Percentiles rank a stretch among this genome's conserved stretches.
Evolutionary conservation across 139 green algal species (phyloP).

Genomic region (Tetraselmis chui): DNA sequence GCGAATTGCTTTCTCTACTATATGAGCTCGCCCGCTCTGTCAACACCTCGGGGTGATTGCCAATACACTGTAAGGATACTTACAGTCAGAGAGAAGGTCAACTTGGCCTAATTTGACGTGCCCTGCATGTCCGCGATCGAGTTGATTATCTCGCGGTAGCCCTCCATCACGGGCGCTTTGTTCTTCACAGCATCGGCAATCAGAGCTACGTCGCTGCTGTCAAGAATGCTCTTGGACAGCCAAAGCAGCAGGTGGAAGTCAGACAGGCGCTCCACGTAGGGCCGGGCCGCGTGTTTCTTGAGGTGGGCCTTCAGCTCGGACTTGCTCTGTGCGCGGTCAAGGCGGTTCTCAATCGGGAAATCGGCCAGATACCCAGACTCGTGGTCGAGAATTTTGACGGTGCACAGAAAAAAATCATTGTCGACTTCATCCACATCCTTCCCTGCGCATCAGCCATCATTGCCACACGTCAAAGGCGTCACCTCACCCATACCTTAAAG

Average conservation of each 20-base stretch:
- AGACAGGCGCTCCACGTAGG: conserved; percentile 65
- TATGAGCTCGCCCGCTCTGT: too few relatives aligned
- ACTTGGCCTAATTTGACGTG: background rate
- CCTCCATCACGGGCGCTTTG: conserved; percentile 60
- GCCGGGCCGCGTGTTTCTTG: conserved; percentile 20
- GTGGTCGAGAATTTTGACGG: conserved; percentile 87
- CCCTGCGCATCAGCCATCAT: too few relatives aligned
- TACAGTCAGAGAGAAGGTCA: background rate
- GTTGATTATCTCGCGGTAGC: conserved; percentile 85
- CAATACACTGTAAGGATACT: too few relatives aligned
- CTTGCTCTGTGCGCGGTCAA: conserved; percentile 24
- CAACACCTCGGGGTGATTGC: too few relatives aligned
- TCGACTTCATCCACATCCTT: conserved; percentile 88
- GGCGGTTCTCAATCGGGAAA: conserved; percentile 94
- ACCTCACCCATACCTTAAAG: too few relatives aligned
- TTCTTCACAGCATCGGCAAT: conserved; percentile 60
- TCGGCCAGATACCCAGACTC: conserved; percentile 53
- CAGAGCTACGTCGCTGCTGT: conserved; percentile 58
- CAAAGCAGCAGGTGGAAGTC: conserved; percentile 97
- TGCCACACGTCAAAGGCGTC: too few relatives aligned
- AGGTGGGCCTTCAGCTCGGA: conserved; percentile 78
- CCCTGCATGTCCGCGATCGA: conserved; percentile 59
- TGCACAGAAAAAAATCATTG: conserved; percentile 94
- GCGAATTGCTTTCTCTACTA: too few relatives aligned
- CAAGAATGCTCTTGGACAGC: conserved; percentile 74